These are phyloP conservation scores for Cucumis melo DNA, from an alignment of 306 rosid genomes.

Conservation along the genomic window DNA sequence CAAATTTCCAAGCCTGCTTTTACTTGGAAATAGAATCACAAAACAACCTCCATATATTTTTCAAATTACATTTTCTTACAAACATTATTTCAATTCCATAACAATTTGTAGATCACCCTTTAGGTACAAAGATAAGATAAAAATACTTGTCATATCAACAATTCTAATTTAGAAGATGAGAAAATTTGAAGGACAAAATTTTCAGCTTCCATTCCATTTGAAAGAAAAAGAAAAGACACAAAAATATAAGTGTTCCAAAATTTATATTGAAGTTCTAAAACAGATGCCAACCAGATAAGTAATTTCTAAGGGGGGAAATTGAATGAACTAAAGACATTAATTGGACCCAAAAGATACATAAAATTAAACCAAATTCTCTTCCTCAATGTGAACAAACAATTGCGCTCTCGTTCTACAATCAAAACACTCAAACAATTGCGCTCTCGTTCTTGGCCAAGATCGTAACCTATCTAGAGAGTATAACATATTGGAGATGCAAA, in stretches of 20 bases:
- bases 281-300: not conserved
- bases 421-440: not conserved
- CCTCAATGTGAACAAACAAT: not conserved
- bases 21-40: no score
- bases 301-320: not conserved
- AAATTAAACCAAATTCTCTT: not conserved
- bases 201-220: not conserved
- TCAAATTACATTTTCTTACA: no score
- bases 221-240: not conserved
- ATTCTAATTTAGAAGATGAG: no score
- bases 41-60: no score
- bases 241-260: not conserved
- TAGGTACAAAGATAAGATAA: no score
- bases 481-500: not conserved
- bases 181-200: not conserved
- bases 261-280: not conserved
- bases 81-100: no score
- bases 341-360: not conserved
- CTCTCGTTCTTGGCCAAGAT: not conserved
- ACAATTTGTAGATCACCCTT: no score
- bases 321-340: not conserved
- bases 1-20: no score
- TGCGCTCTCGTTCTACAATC: not conserved
- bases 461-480: not conserved
- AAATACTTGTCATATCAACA: no score